These are phyloP conservation scores for Naganishia friedmannii DNA, from an alignment of 768 basidiomycete genomes.

Conservation along the genomic window DNA sequence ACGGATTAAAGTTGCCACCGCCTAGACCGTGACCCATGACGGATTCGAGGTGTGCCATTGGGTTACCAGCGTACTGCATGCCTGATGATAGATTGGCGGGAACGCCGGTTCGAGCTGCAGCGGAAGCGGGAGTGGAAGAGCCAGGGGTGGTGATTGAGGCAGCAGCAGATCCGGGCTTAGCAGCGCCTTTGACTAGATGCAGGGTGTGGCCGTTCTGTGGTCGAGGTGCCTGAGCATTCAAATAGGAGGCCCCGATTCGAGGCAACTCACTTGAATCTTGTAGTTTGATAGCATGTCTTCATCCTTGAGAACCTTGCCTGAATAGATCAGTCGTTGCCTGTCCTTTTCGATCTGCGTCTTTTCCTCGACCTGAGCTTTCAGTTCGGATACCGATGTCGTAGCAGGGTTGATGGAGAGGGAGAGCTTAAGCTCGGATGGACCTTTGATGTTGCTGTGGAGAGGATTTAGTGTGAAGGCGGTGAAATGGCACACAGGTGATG, in stretches of 20 bases:
- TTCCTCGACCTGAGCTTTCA: slow-evolving; percentile 83
- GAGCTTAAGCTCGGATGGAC: slow-evolving; percentile 89
- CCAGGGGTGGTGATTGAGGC: background rate
- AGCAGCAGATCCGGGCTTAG: slow-evolving; percentile 52
- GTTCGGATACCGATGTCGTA: slow-evolving; percentile 75
- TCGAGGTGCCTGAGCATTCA: background rate
- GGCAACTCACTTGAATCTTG: slow-evolving; percentile 62
- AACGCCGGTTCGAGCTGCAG: slow-evolving; percentile 53
- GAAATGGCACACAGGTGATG: no score
- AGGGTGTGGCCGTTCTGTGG: slow-evolving; percentile 65
- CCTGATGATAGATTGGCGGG: slow-evolving; percentile 80
- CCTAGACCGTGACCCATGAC: slow-evolving; percentile 68
- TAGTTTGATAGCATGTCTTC: slow-evolving; percentile 77
- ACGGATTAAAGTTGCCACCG: slow-evolving; percentile 69
- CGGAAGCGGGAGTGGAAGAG: slow-evolving; percentile 35
- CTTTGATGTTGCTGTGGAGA: slow-evolving; percentile 51
- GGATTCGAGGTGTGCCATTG: slow-evolving; percentile 76
- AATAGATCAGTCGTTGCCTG: slow-evolving; percentile 86
- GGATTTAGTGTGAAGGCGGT: background rate
- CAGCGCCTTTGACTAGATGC: slow-evolving; percentile 87
- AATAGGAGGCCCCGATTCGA: background rate
- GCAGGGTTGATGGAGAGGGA: slow-evolving; percentile 74
- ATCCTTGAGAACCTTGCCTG: slow-evolving; percentile 58
- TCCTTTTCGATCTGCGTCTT: slow-evolving; percentile 83
- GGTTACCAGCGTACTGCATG: slow-evolving; percentile 75